Conservation (phyloP, 148 eudicot genomes). For the Tetragonia tetragonoides region DNA sequence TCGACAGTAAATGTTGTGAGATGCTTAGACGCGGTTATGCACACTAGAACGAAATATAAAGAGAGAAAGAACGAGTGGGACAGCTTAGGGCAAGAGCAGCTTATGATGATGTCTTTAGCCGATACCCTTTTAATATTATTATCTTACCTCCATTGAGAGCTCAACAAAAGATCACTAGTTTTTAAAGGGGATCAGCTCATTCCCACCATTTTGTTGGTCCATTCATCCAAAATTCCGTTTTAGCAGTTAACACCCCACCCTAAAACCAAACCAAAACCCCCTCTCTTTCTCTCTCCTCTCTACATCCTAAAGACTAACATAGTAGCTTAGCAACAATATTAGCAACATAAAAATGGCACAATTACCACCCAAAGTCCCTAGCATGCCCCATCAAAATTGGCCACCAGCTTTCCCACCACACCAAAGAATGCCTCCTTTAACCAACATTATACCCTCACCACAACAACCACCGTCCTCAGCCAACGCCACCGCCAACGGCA, state of each 20-base stretch:
- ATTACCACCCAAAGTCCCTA: constrained; percentile 69
- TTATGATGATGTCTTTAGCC: constrained; percentile 10
- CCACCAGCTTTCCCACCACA: constrained; percentile 47
- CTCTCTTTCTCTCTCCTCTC: not conserved
- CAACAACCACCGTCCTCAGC: constrained; percentile 20
- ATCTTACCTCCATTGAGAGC: not conserved
- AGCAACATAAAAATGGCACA: constrained; percentile 56
- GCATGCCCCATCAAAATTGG: constrained; percentile 58
- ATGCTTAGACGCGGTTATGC: too few relatives aligned
- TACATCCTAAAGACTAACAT: not conserved
- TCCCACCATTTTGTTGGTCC: constrained; percentile 2
- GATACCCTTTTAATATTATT: constrained; percentile 15
- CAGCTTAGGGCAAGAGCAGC: constrained; percentile 10
- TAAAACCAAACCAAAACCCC: not conserved
- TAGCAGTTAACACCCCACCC: constrained; percentile 1
- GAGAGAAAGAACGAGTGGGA: too few relatives aligned
- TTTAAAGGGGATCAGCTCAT: not conserved
- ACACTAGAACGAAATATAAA: too few relatives aligned
- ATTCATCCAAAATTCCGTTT: constrained; percentile 1
- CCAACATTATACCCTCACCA: constrained; percentile 2
- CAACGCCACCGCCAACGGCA: constrained; percentile 28
- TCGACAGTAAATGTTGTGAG: too few relatives aligned
- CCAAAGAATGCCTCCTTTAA: constrained; percentile 51
- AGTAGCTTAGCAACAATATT: too few relatives aligned
- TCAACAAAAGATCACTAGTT: not conserved